Evolutionary conservation across 2,329 filamentous ascomycete genomes (phyloP).

Genomic region (Didymella exigua): DNA sequence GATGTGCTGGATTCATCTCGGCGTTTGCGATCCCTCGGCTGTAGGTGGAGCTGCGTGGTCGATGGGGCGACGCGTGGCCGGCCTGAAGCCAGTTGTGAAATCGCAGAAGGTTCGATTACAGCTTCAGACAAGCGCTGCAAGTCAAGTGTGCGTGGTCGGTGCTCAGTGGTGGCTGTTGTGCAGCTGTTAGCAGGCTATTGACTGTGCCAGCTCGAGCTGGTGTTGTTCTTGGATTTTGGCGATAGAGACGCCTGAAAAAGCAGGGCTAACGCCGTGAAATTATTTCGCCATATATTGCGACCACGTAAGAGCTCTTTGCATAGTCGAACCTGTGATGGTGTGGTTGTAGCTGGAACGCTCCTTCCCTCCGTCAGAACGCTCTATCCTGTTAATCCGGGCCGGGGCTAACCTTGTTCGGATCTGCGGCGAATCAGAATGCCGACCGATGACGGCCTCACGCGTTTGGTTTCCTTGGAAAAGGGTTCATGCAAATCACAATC

Average conservation of each 20-base stretch:
- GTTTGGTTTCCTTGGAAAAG: background rate
- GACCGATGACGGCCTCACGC: constrained; percentile 8
- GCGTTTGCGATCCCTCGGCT: constrained; percentile 39
- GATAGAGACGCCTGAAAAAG: constrained; percentile 20
- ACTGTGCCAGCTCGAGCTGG: constrained; percentile 33
- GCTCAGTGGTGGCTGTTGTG: constrained; percentile 21
- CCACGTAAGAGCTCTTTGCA: constrained; percentile 16
- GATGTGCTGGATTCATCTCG: constrained; percentile 50
- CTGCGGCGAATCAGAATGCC: constrained; percentile 2
- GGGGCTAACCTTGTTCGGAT: background rate
- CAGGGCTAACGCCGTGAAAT: constrained; percentile 14
- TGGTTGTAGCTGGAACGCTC: constrained; percentile 9
- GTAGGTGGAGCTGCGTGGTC: constrained; percentile 28
- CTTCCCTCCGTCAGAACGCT: constrained; percentile 5
- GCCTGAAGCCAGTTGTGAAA: constrained; percentile 14
- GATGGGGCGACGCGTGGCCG: constrained; percentile 24
- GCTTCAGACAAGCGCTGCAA: background rate
- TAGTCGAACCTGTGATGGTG: constrained; percentile 6
- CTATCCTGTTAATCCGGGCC: constrained; percentile 14
- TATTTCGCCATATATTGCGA: constrained; percentile 30
- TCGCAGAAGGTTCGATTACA: constrained; percentile 28
- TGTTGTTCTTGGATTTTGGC: constrained; percentile 18
- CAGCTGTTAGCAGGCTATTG: constrained; percentile 29
- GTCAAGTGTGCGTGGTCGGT: constrained; percentile 21
- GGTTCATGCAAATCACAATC: background rate